phyloP scores from a whole-genome alignment of 2,329 filamentous ascomycete genomes.

The Chaetothyriales sp. region DNA sequence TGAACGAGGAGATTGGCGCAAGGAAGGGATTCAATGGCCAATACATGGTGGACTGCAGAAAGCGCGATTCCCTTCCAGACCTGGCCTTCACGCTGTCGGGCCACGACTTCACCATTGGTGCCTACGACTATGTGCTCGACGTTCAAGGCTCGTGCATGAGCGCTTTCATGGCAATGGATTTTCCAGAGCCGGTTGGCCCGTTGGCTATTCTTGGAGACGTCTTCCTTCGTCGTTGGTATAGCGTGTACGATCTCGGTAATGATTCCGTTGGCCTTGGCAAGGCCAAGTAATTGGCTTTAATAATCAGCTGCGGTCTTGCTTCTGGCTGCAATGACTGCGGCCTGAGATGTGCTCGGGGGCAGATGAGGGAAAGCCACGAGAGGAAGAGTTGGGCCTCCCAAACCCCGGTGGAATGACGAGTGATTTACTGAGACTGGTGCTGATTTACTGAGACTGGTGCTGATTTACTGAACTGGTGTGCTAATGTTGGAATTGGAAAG shows the following conservation, averaged over 20 bases:
- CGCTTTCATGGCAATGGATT: constrained; percentile 93
- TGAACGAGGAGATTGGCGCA: constrained; percentile 94
- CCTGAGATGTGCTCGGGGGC: too few species aligned
- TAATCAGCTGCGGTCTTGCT: too few species aligned
- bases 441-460: too few species aligned
- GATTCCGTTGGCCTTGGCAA: constrained; percentile 77
- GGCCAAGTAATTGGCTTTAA: constrained; percentile 56
- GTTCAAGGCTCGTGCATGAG: constrained; percentile 93
- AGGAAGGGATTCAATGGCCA: constrained; percentile 97
- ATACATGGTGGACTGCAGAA: constrained; percentile 82
- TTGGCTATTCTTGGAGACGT: constrained; percentile 88
- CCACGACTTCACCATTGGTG: constrained; percentile 79
- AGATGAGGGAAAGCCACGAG: too few species aligned
- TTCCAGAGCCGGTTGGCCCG: constrained; percentile 54
- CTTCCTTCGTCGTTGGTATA: constrained; percentile 39
- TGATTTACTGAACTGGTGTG: too few species aligned
- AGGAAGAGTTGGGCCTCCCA: too few species aligned
- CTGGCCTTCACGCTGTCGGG: constrained; percentile 82
- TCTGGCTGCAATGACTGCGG: too few species aligned
- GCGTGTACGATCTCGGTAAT: constrained; percentile 79
- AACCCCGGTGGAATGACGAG: too few species aligned
- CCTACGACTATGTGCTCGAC: constrained; percentile 80
- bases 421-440: too few species aligned
- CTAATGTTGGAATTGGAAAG: too few species aligned
- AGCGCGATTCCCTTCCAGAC: constrained; percentile 72